A percentile compares a stretch with the other conserved stretches of the same genome.
These are phyloP conservation scores for Trichoderma harzianum DNA, from an alignment of 2,329 filamentous ascomycete species.

Conservation along the genomic window DNA sequence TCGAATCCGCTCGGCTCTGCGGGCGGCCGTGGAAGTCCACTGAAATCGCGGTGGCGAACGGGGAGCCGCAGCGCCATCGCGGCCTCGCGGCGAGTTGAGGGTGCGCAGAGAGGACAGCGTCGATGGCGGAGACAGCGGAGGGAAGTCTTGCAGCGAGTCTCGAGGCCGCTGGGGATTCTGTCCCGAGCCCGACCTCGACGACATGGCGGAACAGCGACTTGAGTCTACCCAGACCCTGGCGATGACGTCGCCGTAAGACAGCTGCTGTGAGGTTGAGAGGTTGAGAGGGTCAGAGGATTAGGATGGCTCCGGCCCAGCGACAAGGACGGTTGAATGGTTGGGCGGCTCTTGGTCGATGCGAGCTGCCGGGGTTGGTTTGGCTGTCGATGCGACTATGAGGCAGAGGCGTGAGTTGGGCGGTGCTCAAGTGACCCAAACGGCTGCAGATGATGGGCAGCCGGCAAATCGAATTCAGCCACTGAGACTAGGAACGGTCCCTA, in stretches of 20 bases:
- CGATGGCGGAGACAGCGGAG: conserved; percentile 31
- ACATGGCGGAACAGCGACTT: conserved; percentile 25
- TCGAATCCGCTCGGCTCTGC: conserved; percentile 37
- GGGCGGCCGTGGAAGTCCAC: conserved; percentile 29
- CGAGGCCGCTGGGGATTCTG: conserved; percentile 31
- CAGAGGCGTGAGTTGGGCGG: conserved; percentile 13
- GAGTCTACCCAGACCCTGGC: neutral
- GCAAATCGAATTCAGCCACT: neutral
- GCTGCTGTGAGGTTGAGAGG: neutral
- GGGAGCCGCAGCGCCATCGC: conserved; percentile 26
- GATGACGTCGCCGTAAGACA: neutral
- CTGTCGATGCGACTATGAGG: neutral
- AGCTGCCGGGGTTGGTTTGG: neutral
- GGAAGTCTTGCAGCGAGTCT: conserved; percentile 32
- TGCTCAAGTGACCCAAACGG: conserved; percentile 7
- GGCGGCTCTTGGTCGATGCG: neutral
- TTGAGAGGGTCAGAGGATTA: neutral
- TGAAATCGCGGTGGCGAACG: conserved; percentile 18
- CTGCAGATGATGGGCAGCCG: neutral
- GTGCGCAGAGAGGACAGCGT: conserved; percentile 33
- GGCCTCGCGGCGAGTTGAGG: conserved; percentile 29
- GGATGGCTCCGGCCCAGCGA: neutral
- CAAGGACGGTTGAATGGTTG: neutral
- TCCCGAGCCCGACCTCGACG: conserved; percentile 33
- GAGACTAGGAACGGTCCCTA: neutral